Base-by-base conservation (phyloP, 2,329 filamentous ascomycete species). In the Periconia digitata region DNA sequence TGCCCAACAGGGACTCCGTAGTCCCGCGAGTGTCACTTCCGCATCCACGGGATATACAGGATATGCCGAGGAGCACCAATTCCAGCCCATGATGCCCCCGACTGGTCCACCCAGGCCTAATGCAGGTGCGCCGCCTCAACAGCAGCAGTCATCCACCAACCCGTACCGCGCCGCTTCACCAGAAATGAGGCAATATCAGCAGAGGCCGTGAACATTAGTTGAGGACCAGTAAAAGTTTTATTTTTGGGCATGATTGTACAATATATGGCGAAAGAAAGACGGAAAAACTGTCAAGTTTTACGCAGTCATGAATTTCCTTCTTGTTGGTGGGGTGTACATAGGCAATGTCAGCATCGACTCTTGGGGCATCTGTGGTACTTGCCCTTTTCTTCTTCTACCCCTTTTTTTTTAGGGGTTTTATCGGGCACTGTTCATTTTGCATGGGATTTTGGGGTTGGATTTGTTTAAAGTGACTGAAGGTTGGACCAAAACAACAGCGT, bases 31-130 rank as follows among this genome's bases (percentile, higher is more conserved):
- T n/a, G 66, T 67, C 3, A 59, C 42, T 27, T 69, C 68, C 0
- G 54, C 69, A 5, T 66, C 66, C 0, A 69, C 67, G 0, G 64
- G 64, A 4, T 52, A 64, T 17, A n/a, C n/a, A n/a, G 64, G 63
- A 6, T 52, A 64, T 17, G 56, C 67, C 17, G 64, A 69, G 36
- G 67, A 70, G 40, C 67, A 58, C 17, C 60, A 64, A 17, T 68
- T 65, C 44, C 66, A 70, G 32, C 60, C 54, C 6, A 69, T 70
- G 63, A 46, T 53, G 0, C 65, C 66, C 10, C 27, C 27, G 10
- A 10, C 27, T 5, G 27, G 57, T 2, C 50, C 50, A 17, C 62
- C 55, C 23, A 55, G 61, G 16, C 50, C 56, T 0, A 55, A 53
- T 3, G 55, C 55, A 6, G 21, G 17, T 23, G 46, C 42, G 13